Base-by-base conservation (phyloP, 768 basidiomycete species). In the Podaxis sp. region DNA sequence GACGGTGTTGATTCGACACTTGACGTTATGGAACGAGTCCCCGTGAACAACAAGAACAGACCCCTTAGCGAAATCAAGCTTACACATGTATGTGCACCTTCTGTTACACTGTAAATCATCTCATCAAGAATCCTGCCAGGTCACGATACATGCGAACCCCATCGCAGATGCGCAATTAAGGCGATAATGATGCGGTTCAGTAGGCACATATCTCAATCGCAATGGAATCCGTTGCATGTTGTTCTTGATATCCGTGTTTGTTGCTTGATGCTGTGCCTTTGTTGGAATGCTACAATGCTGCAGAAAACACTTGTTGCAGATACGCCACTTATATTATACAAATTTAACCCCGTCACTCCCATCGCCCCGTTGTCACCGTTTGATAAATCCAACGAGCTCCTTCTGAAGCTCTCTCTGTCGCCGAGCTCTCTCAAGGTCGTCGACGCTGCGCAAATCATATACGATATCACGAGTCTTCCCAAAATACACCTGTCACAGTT, bases 391-490 rank as follows among this genome's bases (percentile, higher is more conserved):
- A 52, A 88, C 91, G 58, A 98, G 82, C 74, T 98, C 96, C 68
- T 90, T 93, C 77, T 97, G 93, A 56, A 98, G 77, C 67, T 94
- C 90, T 59, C 87, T 85, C 73, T 95, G 91, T 72, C 83, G 83
- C 62, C 87, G 83, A 55, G 89, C 88, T 69, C 87, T 86, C 72
- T 93, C 94, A 55, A 95, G 80, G 67, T 96, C 93, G 54, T 91
- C 91, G 38, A 92, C 78, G 65, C 91, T 94, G 55, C 96, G 85
- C 57, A 99, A 82, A 71, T 97, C 95, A 68, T 91, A 91, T 17
- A 97, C 89, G 59, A 99, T 88, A 72, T 99, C 96, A 65, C 92
- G 89, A 54, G 96, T 98, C 79, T 98, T 97, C 41, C 94, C 94
- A 77, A 96, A 96, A 75, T 96, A 96, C 13, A 96, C 90, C 89